Percentiles rank a stretch among this genome's conserved stretches.
These are phyloP conservation scores for Venturia nashicola DNA, from an alignment of 2,329 filamentous ascomycete species.

Conservation along the genomic window DNA sequence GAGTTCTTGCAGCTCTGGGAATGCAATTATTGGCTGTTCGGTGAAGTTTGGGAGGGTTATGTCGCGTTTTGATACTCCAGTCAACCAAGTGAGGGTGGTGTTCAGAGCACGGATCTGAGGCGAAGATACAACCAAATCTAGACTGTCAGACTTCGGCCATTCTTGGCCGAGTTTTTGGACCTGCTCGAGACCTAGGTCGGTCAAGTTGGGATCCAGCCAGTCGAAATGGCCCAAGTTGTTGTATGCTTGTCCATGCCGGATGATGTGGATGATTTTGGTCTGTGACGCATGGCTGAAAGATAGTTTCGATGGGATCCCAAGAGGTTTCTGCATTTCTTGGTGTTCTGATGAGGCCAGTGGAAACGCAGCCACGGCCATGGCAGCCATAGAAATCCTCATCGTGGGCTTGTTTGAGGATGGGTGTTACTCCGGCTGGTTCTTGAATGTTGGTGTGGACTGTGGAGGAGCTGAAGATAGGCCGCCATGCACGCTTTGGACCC, in stretches of 20 bases:
- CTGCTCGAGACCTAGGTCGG: conserved; percentile 11
- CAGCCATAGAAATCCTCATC: neutral
- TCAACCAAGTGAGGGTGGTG: conserved; percentile 10
- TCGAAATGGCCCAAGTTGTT: neutral
- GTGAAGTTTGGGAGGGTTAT: neutral
- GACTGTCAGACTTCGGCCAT: conserved; percentile 1
- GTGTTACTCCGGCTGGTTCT: neutral
- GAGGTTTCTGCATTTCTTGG: neutral
- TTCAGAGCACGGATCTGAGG: conserved; percentile 12
- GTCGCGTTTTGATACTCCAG: conserved; percentile 11
- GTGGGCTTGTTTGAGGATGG: neutral
- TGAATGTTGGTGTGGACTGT: neutral
- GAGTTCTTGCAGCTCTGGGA: neutral
- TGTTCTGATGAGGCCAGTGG: neutral
- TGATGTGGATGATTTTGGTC: neutral
- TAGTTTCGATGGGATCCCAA: neutral
- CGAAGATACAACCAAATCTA: conserved; percentile 10
- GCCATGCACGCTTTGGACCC: neutral
- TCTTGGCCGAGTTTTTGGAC: conserved; percentile 5
- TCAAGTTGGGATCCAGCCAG: conserved; percentile 11
- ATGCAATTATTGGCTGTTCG: neutral
- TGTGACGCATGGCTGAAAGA: neutral
- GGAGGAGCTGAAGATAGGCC: neutral
- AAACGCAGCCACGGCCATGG: neutral
- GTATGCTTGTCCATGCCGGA: neutral